Conservation (phyloP, 2,329 filamentous ascomycete genomes). For the Sphaerostilbella broomeana region DNA sequence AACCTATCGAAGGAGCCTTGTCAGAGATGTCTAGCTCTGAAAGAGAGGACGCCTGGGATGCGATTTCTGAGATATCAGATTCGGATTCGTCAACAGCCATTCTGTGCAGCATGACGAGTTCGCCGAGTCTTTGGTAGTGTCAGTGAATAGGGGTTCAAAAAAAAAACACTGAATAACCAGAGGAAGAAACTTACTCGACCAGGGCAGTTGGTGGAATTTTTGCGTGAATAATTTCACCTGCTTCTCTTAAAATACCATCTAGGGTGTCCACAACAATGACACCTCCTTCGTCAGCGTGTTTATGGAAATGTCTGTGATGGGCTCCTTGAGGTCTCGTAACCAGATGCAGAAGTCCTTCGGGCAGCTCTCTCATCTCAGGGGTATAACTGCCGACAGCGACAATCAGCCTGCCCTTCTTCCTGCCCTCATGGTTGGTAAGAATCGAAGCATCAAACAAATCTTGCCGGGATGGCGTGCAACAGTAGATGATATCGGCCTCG, state of each 20-base stretch:
- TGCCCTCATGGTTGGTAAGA: conserved; percentile 64
- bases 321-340: conserved; percentile 42
- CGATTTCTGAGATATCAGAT: conserved; percentile 24
- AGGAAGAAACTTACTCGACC: conserved; percentile 56
- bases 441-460: conserved; percentile 70
- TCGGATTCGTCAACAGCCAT: conserved; percentile 36
- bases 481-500: conserved; percentile 75
- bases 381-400: conserved; percentile 65
- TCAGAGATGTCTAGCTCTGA: conserved; percentile 31
- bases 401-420: conserved; percentile 64
- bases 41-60: conserved; percentile 23
- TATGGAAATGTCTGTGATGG: conserved; percentile 56
- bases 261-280: conserved; percentile 70
- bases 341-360: conserved; percentile 66
- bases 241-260: conserved; percentile 71
- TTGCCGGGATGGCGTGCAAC: conserved; percentile 69
- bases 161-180: neutral
- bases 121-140: conserved; percentile 54
- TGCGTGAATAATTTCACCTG: conserved; percentile 79
- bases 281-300: conserved; percentile 56
- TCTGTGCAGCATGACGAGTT: conserved; percentile 59
- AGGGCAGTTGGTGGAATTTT: conserved; percentile 66
- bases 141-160: conserved; percentile 12
- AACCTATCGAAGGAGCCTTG: conserved; percentile 34
- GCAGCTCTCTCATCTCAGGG: conserved; percentile 73